Evolutionary conservation across 768 basidiomycete species (phyloP).

Genomic region (Suillus discolor): DNA sequence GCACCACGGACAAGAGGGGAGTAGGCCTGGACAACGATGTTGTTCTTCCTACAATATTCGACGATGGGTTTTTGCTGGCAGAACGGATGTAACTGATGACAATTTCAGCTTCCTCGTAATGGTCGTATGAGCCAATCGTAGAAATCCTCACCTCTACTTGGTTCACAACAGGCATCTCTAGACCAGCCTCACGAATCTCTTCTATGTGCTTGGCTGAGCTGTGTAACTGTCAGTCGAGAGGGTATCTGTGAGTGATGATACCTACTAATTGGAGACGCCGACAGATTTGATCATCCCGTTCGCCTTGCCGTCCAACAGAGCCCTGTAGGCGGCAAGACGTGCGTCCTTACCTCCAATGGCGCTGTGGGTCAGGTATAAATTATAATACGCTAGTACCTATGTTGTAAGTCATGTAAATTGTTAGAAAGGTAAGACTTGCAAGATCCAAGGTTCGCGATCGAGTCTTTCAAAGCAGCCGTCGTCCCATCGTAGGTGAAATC

Average conservation of each 20-base stretch:
- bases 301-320: conserved; percentile 57
- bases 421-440: conserved; percentile 37
- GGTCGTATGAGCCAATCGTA: neutral
- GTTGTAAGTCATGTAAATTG: neutral
- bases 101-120: neutral
- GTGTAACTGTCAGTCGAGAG: neutral
- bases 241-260: neutral
- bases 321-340: conserved; percentile 66
- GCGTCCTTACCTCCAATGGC: conserved; percentile 56
- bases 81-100: conserved; percentile 30
- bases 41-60: conserved; percentile 37
- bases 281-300: conserved; percentile 62
- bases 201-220: conserved; percentile 69
- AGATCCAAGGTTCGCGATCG: conserved; percentile 51
- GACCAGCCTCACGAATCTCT: conserved; percentile 62
- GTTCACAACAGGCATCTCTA: conserved; percentile 66
- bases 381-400: conserved; percentile 49
- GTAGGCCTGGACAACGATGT: conserved; percentile 44
- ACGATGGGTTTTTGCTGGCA: conserved; percentile 41
- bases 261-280: conserved; percentile 79
- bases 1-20: conserved; percentile 36
- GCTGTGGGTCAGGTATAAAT: conserved; percentile 74
- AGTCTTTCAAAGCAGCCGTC: conserved; percentile 54
- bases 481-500: conserved; percentile 47
- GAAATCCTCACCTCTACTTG: conserved; percentile 63